A percentile compares a stretch with the other conserved stretches of the same genome.
These are phyloP conservation scores for Aspergillus sp. DNA, from an alignment of 2,329 filamentous ascomycete species.

Conservation along the genomic window DNA sequence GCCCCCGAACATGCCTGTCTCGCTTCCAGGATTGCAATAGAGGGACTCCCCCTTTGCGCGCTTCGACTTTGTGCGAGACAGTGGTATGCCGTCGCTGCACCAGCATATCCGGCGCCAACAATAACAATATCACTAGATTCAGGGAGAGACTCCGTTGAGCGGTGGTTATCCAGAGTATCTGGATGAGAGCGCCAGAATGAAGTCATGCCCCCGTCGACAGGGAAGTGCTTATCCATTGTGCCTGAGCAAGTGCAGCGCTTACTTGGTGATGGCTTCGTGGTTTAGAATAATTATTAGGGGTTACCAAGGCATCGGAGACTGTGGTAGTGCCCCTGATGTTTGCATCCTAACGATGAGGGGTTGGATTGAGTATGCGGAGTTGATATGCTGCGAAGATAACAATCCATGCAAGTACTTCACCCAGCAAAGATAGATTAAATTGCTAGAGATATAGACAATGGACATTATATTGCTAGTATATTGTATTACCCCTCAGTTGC, in stretches of 20 bases:
- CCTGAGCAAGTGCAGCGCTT: background rate
- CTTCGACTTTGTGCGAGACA: conserved; percentile 20
- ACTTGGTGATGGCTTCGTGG: no score
- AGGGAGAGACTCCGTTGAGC: conserved; percentile 33
- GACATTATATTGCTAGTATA: background rate
- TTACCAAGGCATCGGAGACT: no score
- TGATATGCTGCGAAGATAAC: background rate
- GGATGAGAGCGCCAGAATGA: conserved; percentile 40
- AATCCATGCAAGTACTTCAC: background rate
- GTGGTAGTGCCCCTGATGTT: no score
- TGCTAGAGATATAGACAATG: background rate
- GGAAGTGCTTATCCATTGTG: conserved; percentile 12
- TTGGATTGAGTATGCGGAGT: background rate
- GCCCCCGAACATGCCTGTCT: conserved; percentile 36
- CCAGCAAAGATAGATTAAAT: no score
- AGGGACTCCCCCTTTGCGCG: conserved; percentile 4
- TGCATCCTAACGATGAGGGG: no score
- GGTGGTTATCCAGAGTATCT: conserved; percentile 34
- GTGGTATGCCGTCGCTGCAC: conserved; percentile 35
- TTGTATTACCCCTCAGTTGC: background rate
- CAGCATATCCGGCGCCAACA: conserved; percentile 40
- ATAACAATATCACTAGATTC: conserved; percentile 36
- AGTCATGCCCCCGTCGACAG: conserved; percentile 15
- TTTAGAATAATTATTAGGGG: no score
- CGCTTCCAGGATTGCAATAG: conserved; percentile 35